These are phyloP conservation scores for Amaranthus palmeri DNA, from an alignment of 148 eudicot genomes.

Conservation along the genomic window DNA sequence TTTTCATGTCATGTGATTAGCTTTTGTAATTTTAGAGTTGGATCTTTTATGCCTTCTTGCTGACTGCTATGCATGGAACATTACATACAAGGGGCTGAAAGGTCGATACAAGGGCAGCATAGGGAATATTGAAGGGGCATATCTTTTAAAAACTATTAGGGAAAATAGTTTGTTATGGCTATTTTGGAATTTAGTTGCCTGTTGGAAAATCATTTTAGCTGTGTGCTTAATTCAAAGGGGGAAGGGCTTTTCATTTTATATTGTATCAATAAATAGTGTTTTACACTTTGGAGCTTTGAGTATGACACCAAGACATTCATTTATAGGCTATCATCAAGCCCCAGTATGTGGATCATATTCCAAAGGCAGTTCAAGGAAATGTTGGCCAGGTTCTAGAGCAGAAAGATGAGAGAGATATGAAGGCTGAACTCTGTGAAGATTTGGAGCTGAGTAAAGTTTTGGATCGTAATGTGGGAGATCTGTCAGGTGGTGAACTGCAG, in stretches of 20 bases:
- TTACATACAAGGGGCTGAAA: too few species aligned
- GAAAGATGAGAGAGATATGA: constrained; percentile 75
- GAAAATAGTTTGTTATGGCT: too few species aligned
- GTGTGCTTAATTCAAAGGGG: too few species aligned
- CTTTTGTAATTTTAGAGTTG: not conserved
- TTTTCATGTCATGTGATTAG: not conserved
- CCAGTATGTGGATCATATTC: constrained; percentile 92
- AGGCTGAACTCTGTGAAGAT: constrained; percentile 57
- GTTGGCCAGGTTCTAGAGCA: constrained; percentile 80
- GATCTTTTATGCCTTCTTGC: not conserved
- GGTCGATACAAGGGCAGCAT: too few species aligned
- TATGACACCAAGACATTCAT: not conserved
- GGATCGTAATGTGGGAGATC: constrained; percentile 87
- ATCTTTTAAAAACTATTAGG: too few species aligned
- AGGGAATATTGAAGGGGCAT: too few species aligned
- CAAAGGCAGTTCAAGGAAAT: constrained; percentile 86
- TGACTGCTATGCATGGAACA: not conserved
- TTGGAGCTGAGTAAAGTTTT: constrained; percentile 76
- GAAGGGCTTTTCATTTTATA: too few species aligned
- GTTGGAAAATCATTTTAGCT: too few species aligned
- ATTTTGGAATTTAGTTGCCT: too few species aligned
- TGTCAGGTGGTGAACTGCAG: constrained; percentile 96
- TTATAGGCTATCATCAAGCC: constrained; percentile 81
- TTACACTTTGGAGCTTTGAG: too few species aligned
- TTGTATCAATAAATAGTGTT: too few species aligned